Base-by-base conservation (phyloP, 2,329 filamentous ascomycete genomes). In the Chaetomium sp. region DNA sequence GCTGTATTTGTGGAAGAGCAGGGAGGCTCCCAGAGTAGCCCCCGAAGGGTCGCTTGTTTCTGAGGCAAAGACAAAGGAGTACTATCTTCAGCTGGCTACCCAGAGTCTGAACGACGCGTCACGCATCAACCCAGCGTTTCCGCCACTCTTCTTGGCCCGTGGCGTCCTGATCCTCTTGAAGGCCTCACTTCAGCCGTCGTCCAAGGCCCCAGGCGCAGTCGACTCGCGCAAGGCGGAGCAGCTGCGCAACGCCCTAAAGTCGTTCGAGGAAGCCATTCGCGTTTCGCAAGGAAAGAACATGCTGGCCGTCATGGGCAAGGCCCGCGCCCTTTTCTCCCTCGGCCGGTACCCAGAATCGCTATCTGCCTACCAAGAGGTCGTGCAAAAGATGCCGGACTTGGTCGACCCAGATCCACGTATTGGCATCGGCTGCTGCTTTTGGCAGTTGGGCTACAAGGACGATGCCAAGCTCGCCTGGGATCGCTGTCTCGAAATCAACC, bases 361-460 rank as follows among this genome's bases (percentile, higher is more conserved):
- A 60, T 85, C 90, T 66, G 83, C 86, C 27, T 99, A 98, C 75
- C 95, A 99, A 78, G 90, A 92, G 65, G 92, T 93, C 19, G 80
- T 99, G 58, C 83, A 88, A 71, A 93, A 90, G 77, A 93, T 93
- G 81, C 95, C 95, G 1, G 88, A 92, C 70, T 83, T 98, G 73
- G 87, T 90, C 50, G 95, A 99, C 73, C 95, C 95, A 0, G 95
- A 99, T 76, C 96, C 95, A 70, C 87, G 96, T 71, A 94, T 99
- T 71, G 95, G 95, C 62, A 94, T 99, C 73, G 95, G 95, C 54
- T 95, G 92, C 77, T 99, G 95, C 80, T 90, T 97, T 76, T 99
- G 96, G 95, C 92, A 97, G 76, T 83, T 99, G 31, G 93, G 93
- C 12, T 93, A 92, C 81, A 97, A 96, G 76, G 92, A 96, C 38